Conservation (phyloP, 805 yeast genomes). For the Starmerella vaccinii region DNA sequence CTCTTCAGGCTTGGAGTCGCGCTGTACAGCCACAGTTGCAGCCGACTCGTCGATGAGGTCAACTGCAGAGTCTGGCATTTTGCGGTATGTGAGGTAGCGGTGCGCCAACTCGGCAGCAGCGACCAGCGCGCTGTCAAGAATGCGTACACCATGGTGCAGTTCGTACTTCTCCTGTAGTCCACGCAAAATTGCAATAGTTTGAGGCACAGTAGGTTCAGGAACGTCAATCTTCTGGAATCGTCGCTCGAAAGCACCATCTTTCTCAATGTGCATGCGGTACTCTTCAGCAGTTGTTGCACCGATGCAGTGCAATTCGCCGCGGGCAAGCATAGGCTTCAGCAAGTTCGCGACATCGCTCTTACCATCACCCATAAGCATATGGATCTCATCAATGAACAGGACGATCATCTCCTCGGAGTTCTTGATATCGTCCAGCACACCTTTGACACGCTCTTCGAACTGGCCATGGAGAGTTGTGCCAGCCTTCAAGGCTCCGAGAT, state of each 20-base stretch:
- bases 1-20: slow-evolving; percentile 97
- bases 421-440: slow-evolving; percentile 88
- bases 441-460: slow-evolving; percentile 94
- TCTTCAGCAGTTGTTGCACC: slow-evolving; percentile 97
- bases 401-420: slow-evolving; percentile 77
- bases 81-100: slow-evolving; percentile 86
- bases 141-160: slow-evolving; percentile 95
- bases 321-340: slow-evolving; percentile 91
- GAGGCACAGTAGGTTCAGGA: slow-evolving; percentile 81
- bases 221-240: slow-evolving; percentile 97
- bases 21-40: slow-evolving; percentile 93
- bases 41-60: slow-evolving; percentile 94
- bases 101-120: slow-evolving; percentile 92
- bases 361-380: slow-evolving; percentile 99
- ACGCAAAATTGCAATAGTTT: slow-evolving; percentile 91
- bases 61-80: slow-evolving; percentile 93
- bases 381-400: slow-evolving; percentile 93
- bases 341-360: slow-evolving; percentile 94
- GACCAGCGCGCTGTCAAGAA: slow-evolving; percentile 86
- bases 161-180: slow-evolving; percentile 93
- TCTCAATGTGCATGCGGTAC: slow-evolving; percentile 83
- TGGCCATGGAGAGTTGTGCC: slow-evolving; percentile 99
- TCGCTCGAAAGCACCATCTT: slow-evolving; percentile 98
- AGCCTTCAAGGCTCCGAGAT: slow-evolving; percentile 92
- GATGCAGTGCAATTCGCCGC: slow-evolving; percentile 92